Conservation (phyloP, 352 stramenopile species). For the Elongisporangium prolatum region DNA sequence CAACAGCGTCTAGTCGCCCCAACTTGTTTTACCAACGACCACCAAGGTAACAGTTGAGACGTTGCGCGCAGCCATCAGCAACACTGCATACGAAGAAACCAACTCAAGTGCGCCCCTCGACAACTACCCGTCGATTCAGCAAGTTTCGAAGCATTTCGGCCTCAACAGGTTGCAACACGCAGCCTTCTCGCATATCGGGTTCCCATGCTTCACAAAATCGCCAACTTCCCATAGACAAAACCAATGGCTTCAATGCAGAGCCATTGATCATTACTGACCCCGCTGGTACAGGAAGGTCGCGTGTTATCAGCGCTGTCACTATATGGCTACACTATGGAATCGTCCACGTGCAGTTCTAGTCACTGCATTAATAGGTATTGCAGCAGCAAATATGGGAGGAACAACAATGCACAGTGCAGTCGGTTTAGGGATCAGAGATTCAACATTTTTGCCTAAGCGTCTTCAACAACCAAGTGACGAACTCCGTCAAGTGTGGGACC, state of each 20-base stretch:
- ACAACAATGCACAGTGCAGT: slow-evolving; percentile 18
- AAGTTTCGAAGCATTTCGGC: background rate
- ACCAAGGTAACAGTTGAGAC: no score
- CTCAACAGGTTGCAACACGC: slow-evolving; percentile 3
- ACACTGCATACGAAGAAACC: no score
- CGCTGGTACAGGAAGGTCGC: slow-evolving; percentile 2
- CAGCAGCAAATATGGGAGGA: slow-evolving; percentile 10
- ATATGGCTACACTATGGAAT: no score
- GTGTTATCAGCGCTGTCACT: slow-evolving; percentile 2
- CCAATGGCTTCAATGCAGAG: no score
- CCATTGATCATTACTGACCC: slow-evolving; percentile 16
- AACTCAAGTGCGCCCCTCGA: no score
- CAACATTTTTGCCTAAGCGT: background rate
- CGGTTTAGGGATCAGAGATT: slow-evolving; percentile 6
- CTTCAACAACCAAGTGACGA: slow-evolving; percentile 6
- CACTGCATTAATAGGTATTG: slow-evolving; percentile 13
- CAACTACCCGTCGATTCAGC: no score
- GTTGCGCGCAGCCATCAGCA: no score
- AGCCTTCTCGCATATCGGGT: slow-evolving; percentile 1
- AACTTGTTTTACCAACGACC: no score
- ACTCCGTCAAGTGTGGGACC: slow-evolving; percentile 9
- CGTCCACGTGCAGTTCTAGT: no score
- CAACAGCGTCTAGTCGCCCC: no score
- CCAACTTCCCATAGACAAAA: background rate
- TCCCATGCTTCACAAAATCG: slow-evolving; percentile 8